Evolutionary conservation across 192 early-diverging fungal species (phyloP), one percentile per base, ranked within the genome.

Genomic region (Spizellomyces punctatus): DNA sequence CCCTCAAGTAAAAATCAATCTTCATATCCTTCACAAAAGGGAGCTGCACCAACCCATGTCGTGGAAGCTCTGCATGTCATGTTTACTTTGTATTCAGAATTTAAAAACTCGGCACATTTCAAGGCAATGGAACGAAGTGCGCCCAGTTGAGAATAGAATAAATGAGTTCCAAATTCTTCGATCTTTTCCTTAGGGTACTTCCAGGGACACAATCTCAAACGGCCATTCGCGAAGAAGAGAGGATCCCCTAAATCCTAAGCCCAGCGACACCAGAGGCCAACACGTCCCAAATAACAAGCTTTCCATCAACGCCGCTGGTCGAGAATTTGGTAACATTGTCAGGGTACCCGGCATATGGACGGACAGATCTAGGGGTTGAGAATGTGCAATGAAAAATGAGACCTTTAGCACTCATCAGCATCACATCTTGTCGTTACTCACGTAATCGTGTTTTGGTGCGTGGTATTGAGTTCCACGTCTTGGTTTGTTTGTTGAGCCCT

Each of bases 361-460:
- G 84, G 12, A 88, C 78, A 16, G 72, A 82, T 52, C 86, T 83
- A 69, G 9, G 27, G 27, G 27, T 0, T 36, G 27, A 36, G 27
- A 36, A 36, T 36, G 27, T 36, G 27, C 27, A 73, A 9, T 54
- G 55, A 66, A 44, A 17, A 44, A 66, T 10, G 64, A 10, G 44
- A 50, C 17, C 6, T 19, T 41, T 63, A 63, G 21, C 14, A 36
- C 27, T 45, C 19, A 27, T 41, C 22, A 61, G 1, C 59, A 36
- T 36, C 27, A 36, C 27, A 36, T 36, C 27, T 36, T 36, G 27
- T 36, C 27, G 0, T 52, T 22, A 77, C 76, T 73, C 83, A 92
- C 78, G 90, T 95, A 76, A 98, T 98, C 17, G 97, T 96, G 80
- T 99, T 99, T 82, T 99, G 97, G 81, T 99, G 97, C 8, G 86